These are phyloP conservation scores for Ustilago nuda DNA, from an alignment of 1,284 basidiomycete genomes.

Conservation along the genomic window DNA sequence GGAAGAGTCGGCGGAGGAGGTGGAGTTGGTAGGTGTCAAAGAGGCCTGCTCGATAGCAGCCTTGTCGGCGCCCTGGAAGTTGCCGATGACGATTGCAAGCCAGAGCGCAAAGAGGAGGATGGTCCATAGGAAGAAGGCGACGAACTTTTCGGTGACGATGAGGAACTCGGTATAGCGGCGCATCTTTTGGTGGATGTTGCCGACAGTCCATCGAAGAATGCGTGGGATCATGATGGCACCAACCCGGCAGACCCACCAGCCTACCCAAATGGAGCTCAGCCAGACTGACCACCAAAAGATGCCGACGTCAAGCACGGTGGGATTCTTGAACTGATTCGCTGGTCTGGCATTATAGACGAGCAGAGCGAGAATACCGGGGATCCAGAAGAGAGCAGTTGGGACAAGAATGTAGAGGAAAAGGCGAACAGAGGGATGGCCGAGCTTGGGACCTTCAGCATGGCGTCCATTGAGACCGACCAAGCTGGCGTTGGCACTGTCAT, in stretches of 20 bases:
- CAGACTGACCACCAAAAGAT: constrained; percentile 89
- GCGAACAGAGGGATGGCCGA: constrained; percentile 37
- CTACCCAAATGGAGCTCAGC: constrained; percentile 82
- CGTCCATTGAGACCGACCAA: constrained; percentile 48
- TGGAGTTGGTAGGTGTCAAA: constrained; percentile 49
- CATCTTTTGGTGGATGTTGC: constrained; percentile 67
- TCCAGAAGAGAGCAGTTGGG: constrained; percentile 62
- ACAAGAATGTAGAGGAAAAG: constrained; percentile 41
- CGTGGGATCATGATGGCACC: constrained; percentile 72
- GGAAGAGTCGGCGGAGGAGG: constrained; percentile 26
- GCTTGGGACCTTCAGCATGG: constrained; percentile 7
- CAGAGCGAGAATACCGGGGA: constrained; percentile 77
- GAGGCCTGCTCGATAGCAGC: constrained; percentile 30
- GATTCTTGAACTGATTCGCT: constrained; percentile 72
- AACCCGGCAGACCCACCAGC: constrained; percentile 85
- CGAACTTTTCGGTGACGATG: constrained; percentile 68
- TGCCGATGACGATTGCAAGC: constrained; percentile 60
- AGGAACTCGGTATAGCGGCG: constrained; percentile 77
- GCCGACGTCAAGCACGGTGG: constrained; percentile 73
- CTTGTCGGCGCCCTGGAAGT: constrained; percentile 59
- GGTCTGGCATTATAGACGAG: constrained; percentile 73
- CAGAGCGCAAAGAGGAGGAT: constrained; percentile 74
- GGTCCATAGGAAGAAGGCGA: constrained; percentile 80
- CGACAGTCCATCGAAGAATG: constrained; percentile 28
- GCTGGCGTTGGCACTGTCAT: constrained; percentile 41